phyloP scores from a whole-genome alignment of 371 early-diverging fungal genomes.

The Mortierella sp. region DNA sequence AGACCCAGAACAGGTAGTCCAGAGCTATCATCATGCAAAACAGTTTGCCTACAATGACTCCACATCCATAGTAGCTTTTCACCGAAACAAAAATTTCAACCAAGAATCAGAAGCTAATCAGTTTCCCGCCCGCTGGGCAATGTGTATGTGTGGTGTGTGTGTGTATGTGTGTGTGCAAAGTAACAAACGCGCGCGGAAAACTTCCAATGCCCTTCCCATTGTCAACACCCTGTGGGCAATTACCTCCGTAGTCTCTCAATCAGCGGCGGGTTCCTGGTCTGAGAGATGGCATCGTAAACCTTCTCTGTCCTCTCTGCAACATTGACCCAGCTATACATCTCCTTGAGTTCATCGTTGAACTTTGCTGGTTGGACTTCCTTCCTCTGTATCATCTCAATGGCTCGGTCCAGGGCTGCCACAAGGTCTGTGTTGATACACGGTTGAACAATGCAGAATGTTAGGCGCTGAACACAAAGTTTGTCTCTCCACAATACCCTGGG shows the following conservation, averaged over 20 bases:
- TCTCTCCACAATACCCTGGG: too few species aligned
- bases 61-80: slow-evolving; percentile 85
- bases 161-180: background rate
- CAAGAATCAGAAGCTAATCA: too few species aligned
- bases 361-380: slow-evolving; percentile 75
- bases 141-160: too few species aligned
- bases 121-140: too few species aligned
- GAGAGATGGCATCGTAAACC: slow-evolving; percentile 79
- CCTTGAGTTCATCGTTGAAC: slow-evolving; percentile 86
- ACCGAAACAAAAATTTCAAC: too few species aligned
- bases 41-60: slow-evolving; percentile 92
- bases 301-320: slow-evolving; percentile 94
- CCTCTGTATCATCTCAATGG: slow-evolving; percentile 77
- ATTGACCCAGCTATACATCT: slow-evolving; percentile 97
- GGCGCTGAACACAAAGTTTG: too few species aligned
- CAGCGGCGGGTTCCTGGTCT: slow-evolving; percentile 74
- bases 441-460: background rate
- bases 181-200: background rate
- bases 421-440: slow-evolving; percentile 63
- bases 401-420: slow-evolving; percentile 75
- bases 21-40: slow-evolving; percentile 90
- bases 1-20: slow-evolving; percentile 82
- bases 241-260: slow-evolving; percentile 85
- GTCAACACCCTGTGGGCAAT: background rate
- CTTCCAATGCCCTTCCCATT: too few species aligned